Evolutionary conservation across 306 rosid species (phyloP).

Genomic region (Cucumis cinereus): DNA sequence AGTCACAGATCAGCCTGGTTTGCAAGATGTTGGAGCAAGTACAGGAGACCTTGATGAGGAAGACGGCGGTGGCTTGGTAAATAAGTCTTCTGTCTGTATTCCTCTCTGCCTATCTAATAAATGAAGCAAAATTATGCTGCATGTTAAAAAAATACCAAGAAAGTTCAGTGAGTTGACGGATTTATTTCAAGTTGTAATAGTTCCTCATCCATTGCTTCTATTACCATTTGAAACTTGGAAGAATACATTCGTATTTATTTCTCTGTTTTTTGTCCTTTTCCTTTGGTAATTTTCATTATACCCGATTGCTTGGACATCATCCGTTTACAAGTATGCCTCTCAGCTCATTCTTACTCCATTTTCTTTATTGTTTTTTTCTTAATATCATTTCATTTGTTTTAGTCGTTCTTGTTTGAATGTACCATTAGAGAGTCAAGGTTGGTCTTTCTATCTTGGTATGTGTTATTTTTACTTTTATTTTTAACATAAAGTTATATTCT

Average conservation of each 20-base stretch:
- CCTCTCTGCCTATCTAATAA: not conserved
- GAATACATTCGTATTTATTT: not conserved
- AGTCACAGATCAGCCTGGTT: slow-evolving; percentile 71
- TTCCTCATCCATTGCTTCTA: not conserved
- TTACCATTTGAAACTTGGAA: not conserved
- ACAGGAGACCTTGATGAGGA: slow-evolving; percentile 90
- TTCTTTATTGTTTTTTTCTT: not conserved
- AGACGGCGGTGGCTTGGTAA: slow-evolving; percentile 84
- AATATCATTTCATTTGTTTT: not conserved
- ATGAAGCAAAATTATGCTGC: not conserved
- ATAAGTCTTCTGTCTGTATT: slow-evolving; percentile 13
- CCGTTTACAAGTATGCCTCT: not conserved
- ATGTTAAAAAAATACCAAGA: not conserved
- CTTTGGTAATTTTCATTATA: not conserved
- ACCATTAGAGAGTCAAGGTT: not conserved
- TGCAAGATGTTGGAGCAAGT: slow-evolving; percentile 69
- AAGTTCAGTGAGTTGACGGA: not conserved
- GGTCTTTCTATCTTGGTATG: not conserved
- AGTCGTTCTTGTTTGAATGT: not conserved
- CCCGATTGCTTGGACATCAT: not conserved
- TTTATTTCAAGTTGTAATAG: not conserved
- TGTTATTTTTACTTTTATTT: not conserved
- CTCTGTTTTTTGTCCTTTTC: not conserved
- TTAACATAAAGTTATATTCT: not conserved
- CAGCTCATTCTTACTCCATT: not conserved